Base-by-base conservation (phyloP, 2,329 filamentous ascomycete species). In the Colletotrichum nymphaeae region DNA sequence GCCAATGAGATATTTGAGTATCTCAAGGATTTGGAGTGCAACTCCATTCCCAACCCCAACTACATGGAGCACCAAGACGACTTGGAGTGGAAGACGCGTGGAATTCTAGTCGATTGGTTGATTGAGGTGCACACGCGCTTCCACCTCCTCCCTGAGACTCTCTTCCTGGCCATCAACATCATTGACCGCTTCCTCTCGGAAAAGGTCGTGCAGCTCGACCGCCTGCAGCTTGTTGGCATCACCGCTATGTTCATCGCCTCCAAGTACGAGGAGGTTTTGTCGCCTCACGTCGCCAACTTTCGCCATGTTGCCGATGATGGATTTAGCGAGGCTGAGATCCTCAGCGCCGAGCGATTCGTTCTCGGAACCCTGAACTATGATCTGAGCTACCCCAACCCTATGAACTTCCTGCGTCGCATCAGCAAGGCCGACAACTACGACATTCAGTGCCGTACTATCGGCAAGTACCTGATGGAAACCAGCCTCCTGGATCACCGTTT, bases 401-500 rank as follows among this genome's bases (percentile, higher is more conserved):
- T 99, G 97, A 99, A 99, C 89, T 99, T 99, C 87, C 91, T 99
- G 74, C 94, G 97, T 76, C 94, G 97, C 77, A 98, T 99, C 84
- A 98, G 96, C 75, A 99, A 99, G 88, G 97, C 97, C 80, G 97
- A 99, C 86, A 97, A 97, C 88, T 99, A 99, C 85, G 96, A 99
- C 84, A 98, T 98, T 79, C 95, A 98, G 83, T 98, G 95, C 74
- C 94, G 97, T 79, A 99, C 97, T 59, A 91, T 99, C 73, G 97
- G 95, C 83, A 99, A 99, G 86, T 99, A 98, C 83, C 88, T 99
- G 60, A 95, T 98, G 86, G 97, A 99, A 87, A 98, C 99, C 80
- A 97, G 95, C 82, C 91, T 98, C 76, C 88, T 99, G 32, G 97
- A 99, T 80, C 94, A 98, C 83, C 93, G 95, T 74, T 98, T 99